Evolutionary conservation across 345 rosid genomes (phyloP).

Genomic region (Nasturtium officinale): DNA sequence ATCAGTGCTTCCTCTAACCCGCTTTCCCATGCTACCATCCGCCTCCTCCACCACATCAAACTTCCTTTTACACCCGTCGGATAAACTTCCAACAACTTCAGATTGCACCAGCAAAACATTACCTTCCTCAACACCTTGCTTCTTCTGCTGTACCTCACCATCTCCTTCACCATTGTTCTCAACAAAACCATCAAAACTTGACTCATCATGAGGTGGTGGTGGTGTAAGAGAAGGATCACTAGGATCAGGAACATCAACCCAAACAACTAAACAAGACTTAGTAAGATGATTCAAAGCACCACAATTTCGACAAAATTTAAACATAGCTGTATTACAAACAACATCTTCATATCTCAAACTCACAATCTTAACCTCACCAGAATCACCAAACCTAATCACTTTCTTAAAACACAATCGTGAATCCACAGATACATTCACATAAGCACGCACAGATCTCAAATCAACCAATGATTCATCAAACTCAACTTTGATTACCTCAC

Average conservation of each 20-base stretch:
- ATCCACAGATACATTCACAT: constrained; percentile 9
- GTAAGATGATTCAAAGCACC: constrained; percentile 14
- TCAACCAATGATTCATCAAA: neutral
- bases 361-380: constrained; percentile 21
- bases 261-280: neutral
- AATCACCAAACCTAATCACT: constrained; percentile 21
- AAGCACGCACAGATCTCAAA: constrained; percentile 14
- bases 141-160: neutral
- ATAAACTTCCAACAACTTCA: neutral
- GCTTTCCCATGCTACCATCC: neutral
- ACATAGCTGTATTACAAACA: neutral
- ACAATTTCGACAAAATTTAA: constrained; percentile 21
- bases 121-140: constrained; percentile 19
- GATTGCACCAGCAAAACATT: neutral
- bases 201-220: constrained; percentile 14
- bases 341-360: constrained; percentile 23
- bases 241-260: constrained; percentile 41
- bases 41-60: neutral
- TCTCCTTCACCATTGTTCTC: constrained; percentile 3
- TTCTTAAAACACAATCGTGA: constrained; percentile 22
- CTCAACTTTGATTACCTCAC: constrained; percentile 6
- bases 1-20: neutral
- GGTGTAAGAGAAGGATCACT: constrained; percentile 17
- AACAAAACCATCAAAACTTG: neutral
- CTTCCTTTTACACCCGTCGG: neutral